Evolutionary conservation across 140 eudicot genomes (phyloP), one percentile per base, ranked within the genome.

Genomic region (Stevia rebaudiana): DNA sequence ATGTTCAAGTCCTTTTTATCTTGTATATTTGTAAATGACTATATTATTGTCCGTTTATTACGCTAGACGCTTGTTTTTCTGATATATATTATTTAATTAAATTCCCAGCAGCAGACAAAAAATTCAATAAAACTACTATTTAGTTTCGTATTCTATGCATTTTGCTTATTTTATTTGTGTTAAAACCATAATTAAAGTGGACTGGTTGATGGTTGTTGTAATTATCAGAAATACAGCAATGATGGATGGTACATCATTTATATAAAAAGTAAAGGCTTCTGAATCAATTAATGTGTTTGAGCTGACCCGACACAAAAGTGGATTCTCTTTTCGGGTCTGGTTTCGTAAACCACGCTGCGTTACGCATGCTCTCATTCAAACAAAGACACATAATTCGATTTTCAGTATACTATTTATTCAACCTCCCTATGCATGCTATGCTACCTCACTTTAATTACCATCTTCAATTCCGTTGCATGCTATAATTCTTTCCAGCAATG

Each of bases 311-410:
- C 71, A 75, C 23, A 51, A 75, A 75, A 75, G 80, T 22, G 80
- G 80, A 67, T 75, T 68, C 79, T 68, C 66, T 68, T 75, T 75
- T 73, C 75, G 61, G 80, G 75, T 61, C 48, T 37, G 33, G 33
- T 28, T 28, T 28, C 33, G 33, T 74, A 46, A 57, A 58, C 47
- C 70, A 74, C 60, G 67, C 67, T 61, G 3, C 33, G 41, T 69
- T 52, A 63, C 71, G 76, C 80, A 76, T 70, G 76, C 80, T 56
- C 76, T n/a, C 68, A 18, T 30, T 33, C 65, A 11, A 58, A 73
- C 62, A 74, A 2, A n/a, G n/a, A 73, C 68, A 54, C 30, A 28
- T 4, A 16, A 15, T 16, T 5, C 33, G 33, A 28, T 1, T 28
- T 28, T 1, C 33, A 28, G 2, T 48, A 63, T 64, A 28, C 4